Conservation (phyloP, 495 filamentous ascomycete genomes). For the Xylaria nigripes region DNA sequence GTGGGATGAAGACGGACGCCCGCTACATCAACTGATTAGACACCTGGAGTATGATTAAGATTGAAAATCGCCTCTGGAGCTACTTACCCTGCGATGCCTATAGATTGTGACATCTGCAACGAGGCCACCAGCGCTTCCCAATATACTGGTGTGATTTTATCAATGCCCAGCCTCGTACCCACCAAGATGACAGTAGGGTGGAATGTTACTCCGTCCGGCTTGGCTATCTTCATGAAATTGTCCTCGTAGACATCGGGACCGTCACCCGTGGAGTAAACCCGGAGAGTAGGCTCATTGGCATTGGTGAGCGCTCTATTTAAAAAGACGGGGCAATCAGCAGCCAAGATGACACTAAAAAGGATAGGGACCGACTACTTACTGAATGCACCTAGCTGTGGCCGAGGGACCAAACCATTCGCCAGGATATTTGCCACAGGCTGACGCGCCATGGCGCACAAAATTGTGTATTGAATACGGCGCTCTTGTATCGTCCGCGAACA, state of each 20-base stretch:
- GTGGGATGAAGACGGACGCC: constrained; percentile 88
- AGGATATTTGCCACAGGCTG: constrained; percentile 85
- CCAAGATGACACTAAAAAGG: neutral
- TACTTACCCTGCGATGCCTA: constrained; percentile 89
- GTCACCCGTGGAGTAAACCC: constrained; percentile 84
- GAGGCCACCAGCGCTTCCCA: constrained; percentile 78
- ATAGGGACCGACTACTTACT: constrained; percentile 48
- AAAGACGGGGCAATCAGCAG: neutral
- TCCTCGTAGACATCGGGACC: constrained; percentile 90
- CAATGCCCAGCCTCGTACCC: constrained; percentile 82
- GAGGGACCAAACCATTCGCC: constrained; percentile 99
- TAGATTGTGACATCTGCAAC: constrained; percentile 77
- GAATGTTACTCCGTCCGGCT: constrained; percentile 53
- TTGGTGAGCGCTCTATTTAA: constrained; percentile 62
- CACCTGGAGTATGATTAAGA: neutral
- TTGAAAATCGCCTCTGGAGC: neutral
- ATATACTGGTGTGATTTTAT: constrained; percentile 86
- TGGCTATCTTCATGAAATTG: constrained; percentile 67
- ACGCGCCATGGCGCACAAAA: constrained; percentile 83
- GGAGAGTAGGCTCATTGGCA: constrained; percentile 49
- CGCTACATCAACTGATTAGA: constrained; percentile 41
- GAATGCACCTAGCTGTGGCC: constrained; percentile 89
- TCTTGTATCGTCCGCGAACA: constrained; percentile 81
- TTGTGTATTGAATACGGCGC: constrained; percentile 93
- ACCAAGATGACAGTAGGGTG: constrained; percentile 82